Conservation (phyloP, 2,329 filamentous ascomycete genomes). For the Lasiodiplodia gonubiensis region DNA sequence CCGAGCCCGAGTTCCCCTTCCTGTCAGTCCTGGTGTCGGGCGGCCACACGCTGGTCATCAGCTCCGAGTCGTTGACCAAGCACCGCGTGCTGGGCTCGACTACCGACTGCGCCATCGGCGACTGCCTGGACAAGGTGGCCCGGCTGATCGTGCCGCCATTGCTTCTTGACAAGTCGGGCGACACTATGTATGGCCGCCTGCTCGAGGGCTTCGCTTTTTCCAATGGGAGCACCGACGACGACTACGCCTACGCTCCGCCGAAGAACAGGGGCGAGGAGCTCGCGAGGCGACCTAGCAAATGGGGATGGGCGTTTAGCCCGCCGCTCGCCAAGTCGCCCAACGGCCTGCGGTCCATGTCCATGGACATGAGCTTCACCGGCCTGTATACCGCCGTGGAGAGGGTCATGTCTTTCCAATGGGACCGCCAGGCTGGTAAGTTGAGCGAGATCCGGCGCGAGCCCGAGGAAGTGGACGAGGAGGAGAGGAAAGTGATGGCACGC, state of each 20-base stretch:
- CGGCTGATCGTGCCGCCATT: conserved; percentile 72
- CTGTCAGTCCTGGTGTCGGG: conserved; percentile 88
- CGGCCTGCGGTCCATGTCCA: conserved; percentile 40
- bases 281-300: conserved; percentile 52
- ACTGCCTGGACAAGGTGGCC: conserved; percentile 86
- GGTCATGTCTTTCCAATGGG: conserved; percentile 53
- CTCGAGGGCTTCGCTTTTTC: conserved; percentile 83
- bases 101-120: conserved; percentile 84
- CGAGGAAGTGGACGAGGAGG: conserved; percentile 56
- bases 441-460: conserved; percentile 41
- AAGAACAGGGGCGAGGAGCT: conserved; percentile 64
- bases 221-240: conserved; percentile 38
- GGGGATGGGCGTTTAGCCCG: conserved; percentile 71
- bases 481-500: conserved; percentile 72
- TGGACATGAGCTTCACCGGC: conserved; percentile 66
- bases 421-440: conserved; percentile 36
- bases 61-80: conserved; percentile 69
- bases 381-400: conserved; percentile 69
- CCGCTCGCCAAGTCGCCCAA: conserved; percentile 63
- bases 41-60: conserved; percentile 86
- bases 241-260: conserved; percentile 64
- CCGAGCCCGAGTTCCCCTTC: conserved; percentile 74
- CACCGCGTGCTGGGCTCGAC: conserved; percentile 77
- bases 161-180: conserved; percentile 59
- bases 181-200: conserved; percentile 79